Conservation (phyloP, 495 filamentous ascomycete species). For the Trypethelium eluteriae region DNA sequence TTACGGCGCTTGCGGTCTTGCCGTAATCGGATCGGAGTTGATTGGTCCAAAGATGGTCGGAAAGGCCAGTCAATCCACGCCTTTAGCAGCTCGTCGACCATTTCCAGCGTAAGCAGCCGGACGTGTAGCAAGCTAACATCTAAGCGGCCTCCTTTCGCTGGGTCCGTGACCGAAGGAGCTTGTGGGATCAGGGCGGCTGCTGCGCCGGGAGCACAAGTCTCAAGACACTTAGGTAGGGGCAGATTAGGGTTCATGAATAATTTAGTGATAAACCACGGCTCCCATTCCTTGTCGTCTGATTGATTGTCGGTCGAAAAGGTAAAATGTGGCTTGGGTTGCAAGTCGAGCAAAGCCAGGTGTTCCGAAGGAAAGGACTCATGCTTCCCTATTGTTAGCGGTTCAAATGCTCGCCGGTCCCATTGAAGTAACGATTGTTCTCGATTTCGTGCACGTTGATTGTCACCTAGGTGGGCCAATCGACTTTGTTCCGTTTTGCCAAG, state of each 20-base stretch:
- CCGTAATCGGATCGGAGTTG: slow-evolving; percentile 1
- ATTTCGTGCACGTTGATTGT: background rate
- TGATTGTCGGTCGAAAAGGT: slow-evolving; percentile 14
- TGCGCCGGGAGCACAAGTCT: slow-evolving; percentile 31
- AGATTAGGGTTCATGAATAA: slow-evolving; percentile 6
- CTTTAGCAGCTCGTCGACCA: slow-evolving; percentile 28
- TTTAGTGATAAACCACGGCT: slow-evolving; percentile 21
- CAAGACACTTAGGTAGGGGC: slow-evolving; percentile 21
- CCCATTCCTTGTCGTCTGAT: slow-evolving; percentile 10
- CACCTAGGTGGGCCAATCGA: background rate
- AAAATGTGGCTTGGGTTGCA: slow-evolving; percentile 21
- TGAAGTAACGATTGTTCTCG: slow-evolving; percentile 8
- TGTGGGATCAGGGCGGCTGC: slow-evolving; percentile 29
- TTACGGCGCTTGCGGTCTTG: no score
- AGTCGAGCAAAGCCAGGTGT: slow-evolving; percentile 24
- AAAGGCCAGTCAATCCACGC: slow-evolving; percentile 38
- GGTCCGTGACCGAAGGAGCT: slow-evolving; percentile 28
- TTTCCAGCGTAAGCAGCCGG: slow-evolving; percentile 31
- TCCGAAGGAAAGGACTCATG: slow-evolving; percentile 15
- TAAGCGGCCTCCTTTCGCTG: slow-evolving; percentile 32
- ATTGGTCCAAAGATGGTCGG: slow-evolving; percentile 24
- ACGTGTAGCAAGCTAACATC: slow-evolving; percentile 28
- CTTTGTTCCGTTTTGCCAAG: background rate
- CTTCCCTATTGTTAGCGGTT: slow-evolving; percentile 17
- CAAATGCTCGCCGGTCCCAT: slow-evolving; percentile 17